Base-by-base conservation (phyloP, 2,329 filamentous ascomycete genomes). In the Penicillium paneum region DNA sequence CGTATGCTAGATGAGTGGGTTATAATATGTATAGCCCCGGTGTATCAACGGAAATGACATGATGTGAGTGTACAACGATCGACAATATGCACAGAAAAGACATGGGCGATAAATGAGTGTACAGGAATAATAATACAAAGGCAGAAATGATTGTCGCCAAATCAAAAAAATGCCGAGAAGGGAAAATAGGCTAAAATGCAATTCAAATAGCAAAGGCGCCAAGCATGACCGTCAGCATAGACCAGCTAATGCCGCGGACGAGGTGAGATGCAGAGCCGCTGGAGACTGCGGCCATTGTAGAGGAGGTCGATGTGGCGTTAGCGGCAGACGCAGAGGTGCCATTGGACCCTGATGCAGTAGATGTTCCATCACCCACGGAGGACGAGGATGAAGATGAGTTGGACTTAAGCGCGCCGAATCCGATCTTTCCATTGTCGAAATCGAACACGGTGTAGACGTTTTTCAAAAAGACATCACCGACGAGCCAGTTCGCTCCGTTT, bases 371-470 rank as follows among this genome's bases (percentile, higher is more conserved):
- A 17, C 58, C 55, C 36, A n/a, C 21, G 17, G 42, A 47, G n/a
- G 50, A 21, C 7, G 42, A 28, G 12, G 13, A 35, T 5, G 49
- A 52, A 13, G 49, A 40, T 35, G 28, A 13, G 5, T n/a, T 13
- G 3, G 31, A 21, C 4, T 28, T 46, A 28, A 60, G 63, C 28
- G 56, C 45, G 10, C 68, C 71, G 56, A 74, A 70, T 13, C 76
- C 76, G 36, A 78, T 67, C 39, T 69, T 66, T 34, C 64, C 64
- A 35, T 75, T 66, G 46, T 93, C 90, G 49, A 83, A 83, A 70
- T 96, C 91, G 69, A 95, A 96, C 24, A 94, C 86, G 1, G 84
- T 79, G 68, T 96, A 96, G 15, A 96, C 91, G 63, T 95, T 96
- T 76, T 95, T 96, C 57, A 96, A 74, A 64, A 96, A 96, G 0